Base-by-base conservation (phyloP, 495 filamentous ascomycete species). In the Aspergillus sparsus region DNA sequence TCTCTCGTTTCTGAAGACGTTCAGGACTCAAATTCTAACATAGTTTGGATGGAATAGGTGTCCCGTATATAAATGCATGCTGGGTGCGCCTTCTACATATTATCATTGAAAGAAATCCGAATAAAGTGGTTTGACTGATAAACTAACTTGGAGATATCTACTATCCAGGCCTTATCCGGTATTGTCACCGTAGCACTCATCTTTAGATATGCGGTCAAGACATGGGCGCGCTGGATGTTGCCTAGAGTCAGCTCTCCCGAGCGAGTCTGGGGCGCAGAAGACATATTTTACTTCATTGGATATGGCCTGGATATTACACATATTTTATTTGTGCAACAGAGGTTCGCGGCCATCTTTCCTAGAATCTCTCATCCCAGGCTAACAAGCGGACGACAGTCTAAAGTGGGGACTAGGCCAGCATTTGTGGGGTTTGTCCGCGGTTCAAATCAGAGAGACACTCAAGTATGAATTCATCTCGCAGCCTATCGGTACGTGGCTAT, bases 381-480 rank as follows among this genome's bases (percentile, higher is more conserved):
- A 6, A 13, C 52, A 65, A n/a, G 67, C 31, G 7, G 32, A 52
- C 3, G 7, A 10, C 12, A 73, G 73, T 58, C 66, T 66, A 3
- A 45, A 65, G 13, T 72, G 62, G 65, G 74, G 74, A 8, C 53
- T 76, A 3, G 74, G 74, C n/a, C 62, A 69, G 39, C 72, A 74
- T 54, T 69, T 62, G 34, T 74, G 61, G 54, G 71, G 68, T 50
- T 36, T 76, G 9, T 62, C 55, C 6, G 9, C 37, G 0, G 49
- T 49, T 4, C 60, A 76, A 37, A 66, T 59, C 34, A 45, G 58
- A 6, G 35, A 65, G 41, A 56, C 70, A 6, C 63, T 76, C 65
- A 73, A 66, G 58, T 73, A 63, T 49, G 71, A 74, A 27, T 74
- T 70, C 33, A 58, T 71, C 1, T 74, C 70, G 0, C 73, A 76